Evolutionary conservation across 768 basidiomycete genomes (phyloP).

Genomic region (Lepiota brunneoincarnata): DNA sequence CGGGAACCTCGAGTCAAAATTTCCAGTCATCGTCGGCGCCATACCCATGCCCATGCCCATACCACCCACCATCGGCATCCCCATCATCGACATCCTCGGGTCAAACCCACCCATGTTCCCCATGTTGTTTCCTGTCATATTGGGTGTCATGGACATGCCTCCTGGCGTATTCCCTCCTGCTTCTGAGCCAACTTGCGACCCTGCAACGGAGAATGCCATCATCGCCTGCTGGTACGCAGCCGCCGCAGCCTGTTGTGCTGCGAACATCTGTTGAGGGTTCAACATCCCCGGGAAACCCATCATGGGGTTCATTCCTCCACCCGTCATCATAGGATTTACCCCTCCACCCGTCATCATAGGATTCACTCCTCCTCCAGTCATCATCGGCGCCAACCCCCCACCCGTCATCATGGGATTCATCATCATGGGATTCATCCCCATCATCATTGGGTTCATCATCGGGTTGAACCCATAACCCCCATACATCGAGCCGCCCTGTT

Average conservation of each 20-base stretch:
- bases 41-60: constrained; percentile 22
- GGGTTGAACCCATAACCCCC: constrained; percentile 59
- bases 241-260: constrained; percentile 73
- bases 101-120: constrained; percentile 45
- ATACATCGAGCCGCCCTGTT: constrained; percentile 73
- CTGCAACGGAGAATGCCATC: constrained; percentile 77
- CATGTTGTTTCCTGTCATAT: constrained; percentile 53
- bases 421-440: constrained; percentile 51
- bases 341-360: constrained; percentile 45
- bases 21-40: constrained; percentile 52
- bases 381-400: constrained; percentile 50
- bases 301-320: constrained; percentile 34
- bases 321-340: constrained; percentile 51
- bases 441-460: constrained; percentile 80
- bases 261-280: constrained; percentile 82
- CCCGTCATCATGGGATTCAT: constrained; percentile 49
- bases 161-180: constrained; percentile 37
- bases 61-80: constrained; percentile 36
- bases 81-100: constrained; percentile 84
- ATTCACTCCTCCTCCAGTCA: constrained; percentile 41
- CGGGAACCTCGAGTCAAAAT: constrained; percentile 58
- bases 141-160: constrained; percentile 42
- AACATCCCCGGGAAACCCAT: constrained; percentile 63
- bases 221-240: constrained; percentile 90
- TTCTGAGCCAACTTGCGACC: constrained; percentile 66